Conservation (phyloP, 1,139 yeast species). For the Saccharomyces hybrid region DNA sequence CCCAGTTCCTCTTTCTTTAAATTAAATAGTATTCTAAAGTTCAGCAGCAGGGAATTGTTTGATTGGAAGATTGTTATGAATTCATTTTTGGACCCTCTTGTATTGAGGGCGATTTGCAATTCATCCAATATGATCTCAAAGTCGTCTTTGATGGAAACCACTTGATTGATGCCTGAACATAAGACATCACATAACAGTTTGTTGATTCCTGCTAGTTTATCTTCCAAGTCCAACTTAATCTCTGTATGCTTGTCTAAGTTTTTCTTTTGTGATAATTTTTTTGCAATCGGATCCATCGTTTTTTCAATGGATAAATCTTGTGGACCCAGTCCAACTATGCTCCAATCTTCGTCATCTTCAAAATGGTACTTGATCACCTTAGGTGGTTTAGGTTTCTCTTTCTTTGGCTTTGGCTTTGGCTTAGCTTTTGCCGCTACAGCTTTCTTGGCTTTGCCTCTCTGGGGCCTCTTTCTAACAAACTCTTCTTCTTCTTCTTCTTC, state of each 20-base stretch:
- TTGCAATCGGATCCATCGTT: conserved; percentile 19
- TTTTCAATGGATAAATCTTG: conserved; percentile 23
- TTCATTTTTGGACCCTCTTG: conserved; percentile 24
- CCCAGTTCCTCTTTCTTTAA: conserved; percentile 15
- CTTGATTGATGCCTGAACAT: conserved; percentile 9
- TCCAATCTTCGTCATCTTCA: conserved; percentile 31
- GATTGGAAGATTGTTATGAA: conserved; percentile 23
- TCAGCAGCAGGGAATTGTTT: conserved; percentile 23
- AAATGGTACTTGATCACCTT: conserved; percentile 19
- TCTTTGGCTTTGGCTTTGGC: conserved; percentile 7
- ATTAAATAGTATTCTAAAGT: conserved; percentile 25
- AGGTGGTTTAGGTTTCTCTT: conserved; percentile 6
- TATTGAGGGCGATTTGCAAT: conserved; percentile 20
- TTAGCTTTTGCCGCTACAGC: conserved; percentile 7
- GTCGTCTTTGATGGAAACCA: conserved; percentile 12
- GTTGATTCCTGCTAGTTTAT: conserved; percentile 23
- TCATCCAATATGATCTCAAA: conserved; percentile 26
- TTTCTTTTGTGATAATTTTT: conserved; percentile 24
- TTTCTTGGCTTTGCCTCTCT: conserved; percentile 2
- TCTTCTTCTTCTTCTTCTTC: conserved; percentile 3
- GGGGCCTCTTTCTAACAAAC: not conserved
- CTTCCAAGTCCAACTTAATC: conserved; percentile 22
- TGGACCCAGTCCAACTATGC: conserved; percentile 29
- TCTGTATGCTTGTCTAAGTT: conserved; percentile 27
- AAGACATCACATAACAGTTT: conserved; percentile 14